Base-by-base conservation (phyloP, 2,329 filamentous ascomycete genomes). In the Penicillium sp. region DNA sequence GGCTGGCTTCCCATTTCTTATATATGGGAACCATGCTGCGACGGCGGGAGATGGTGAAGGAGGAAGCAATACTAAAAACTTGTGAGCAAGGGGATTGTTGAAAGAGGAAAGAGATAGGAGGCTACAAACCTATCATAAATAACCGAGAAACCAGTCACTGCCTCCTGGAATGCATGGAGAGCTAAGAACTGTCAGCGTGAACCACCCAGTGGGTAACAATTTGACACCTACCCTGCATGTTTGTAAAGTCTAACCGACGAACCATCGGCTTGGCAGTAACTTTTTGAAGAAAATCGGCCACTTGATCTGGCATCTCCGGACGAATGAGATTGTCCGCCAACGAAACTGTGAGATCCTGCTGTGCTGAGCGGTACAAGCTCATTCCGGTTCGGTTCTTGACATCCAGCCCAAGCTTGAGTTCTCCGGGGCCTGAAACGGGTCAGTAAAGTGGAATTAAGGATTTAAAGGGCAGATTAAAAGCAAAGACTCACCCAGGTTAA, bases 1-100 rank as follows among this genome's bases (percentile, higher is more conserved):
- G 83, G n/a, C 82, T 85, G 2, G 92, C 90, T 68, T 95, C 91
- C 90, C 91, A 95, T 72, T 94, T 94, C 76, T 96, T 96, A 77
- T 95, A 90, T 61, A 96, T 93, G 0, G 91, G 91, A 14, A 96
- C 91, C 11, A 96, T 90, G 88, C 92, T 94, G 61, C 90, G 85
- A 45, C 90, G 86, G 26, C 92, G 86, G 1, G 92, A 87, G 61
- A 96, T 96, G 54, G 88, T 87, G 71, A 96, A 90, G 0, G 85
- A 86, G 7, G 83, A 79, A 5, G 91, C 91, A 48, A 90, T 74
- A 6, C 86, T 77, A 43, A 37, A 11, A 18, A 9, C 6, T 2
- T 24, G 24, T 24, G 14, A 31, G 39, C 34, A 14, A 14, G 21
- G 6, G 9, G 48, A 37, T 45, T 34, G n/a, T 23, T 7, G 19